phyloP scores from a whole-genome alignment of 345 rosid genomes.

The Citropsis articulata region DNA sequence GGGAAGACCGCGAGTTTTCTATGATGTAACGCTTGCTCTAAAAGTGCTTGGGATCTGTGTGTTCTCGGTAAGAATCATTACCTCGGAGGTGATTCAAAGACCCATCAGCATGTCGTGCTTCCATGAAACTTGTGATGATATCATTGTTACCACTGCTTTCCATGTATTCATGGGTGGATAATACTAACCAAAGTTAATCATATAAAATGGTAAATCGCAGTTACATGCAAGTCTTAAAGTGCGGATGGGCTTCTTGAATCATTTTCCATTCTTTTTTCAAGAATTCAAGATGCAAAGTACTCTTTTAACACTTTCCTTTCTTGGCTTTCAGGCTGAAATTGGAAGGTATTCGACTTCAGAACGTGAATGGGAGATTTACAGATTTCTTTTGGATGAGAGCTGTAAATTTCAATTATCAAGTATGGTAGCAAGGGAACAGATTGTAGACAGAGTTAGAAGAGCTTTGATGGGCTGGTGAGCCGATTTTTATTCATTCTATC shows the following conservation, averaged over 20 bases:
- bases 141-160: neutral
- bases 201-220: neutral
- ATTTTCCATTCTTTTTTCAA: neutral
- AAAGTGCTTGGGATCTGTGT: slow-evolving; percentile 72
- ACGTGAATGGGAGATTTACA: slow-evolving; percentile 88
- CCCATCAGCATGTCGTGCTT: slow-evolving; percentile 8
- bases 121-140: neutral
- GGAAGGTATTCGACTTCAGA: slow-evolving; percentile 57
- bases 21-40: slow-evolving; percentile 69
- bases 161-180: neutral
- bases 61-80: slow-evolving; percentile 61
- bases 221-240: neutral
- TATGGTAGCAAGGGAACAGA: slow-evolving; percentile 47
- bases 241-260: slow-evolving; percentile 11
- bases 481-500: slow-evolving; percentile 3
- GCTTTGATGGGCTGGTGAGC: slow-evolving; percentile 78
- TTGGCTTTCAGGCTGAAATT: slow-evolving; percentile 65
- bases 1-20: slow-evolving; percentile 87
- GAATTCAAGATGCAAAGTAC: neutral
- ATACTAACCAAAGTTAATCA: neutral
- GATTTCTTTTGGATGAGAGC: slow-evolving; percentile 73
- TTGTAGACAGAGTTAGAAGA: slow-evolving; percentile 70
- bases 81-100: neutral
- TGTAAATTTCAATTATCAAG: slow-evolving; percentile 35
- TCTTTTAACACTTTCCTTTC: slow-evolving; percentile 3